Conservation (phyloP, 164 flowering plant genomes). For the Malania oleifera region DNA sequence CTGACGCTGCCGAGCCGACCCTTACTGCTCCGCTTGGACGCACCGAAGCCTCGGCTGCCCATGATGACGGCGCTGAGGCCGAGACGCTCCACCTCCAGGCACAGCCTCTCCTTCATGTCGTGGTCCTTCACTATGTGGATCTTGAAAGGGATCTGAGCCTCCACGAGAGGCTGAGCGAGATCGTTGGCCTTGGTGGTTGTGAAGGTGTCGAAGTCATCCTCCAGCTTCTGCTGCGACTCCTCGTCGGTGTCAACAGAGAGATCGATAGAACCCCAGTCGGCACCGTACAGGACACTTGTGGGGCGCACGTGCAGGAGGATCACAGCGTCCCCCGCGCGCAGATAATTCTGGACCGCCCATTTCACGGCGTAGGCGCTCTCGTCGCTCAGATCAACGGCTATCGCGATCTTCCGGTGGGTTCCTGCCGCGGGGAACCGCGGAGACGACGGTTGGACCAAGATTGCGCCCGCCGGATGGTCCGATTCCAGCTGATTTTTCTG, state of each 20-base stretch:
- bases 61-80: constrained; percentile 49
- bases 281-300: constrained; percentile 63
- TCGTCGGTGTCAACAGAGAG: constrained; percentile 24
- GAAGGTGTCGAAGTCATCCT: constrained; percentile 54
- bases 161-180: constrained; percentile 55
- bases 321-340: constrained; percentile 52
- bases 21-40: constrained; percentile 28
- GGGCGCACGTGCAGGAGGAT: constrained; percentile 52
- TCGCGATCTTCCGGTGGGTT: constrained; percentile 39
- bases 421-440: constrained; percentile 40
- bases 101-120: constrained; percentile 79
- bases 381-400: constrained; percentile 66
- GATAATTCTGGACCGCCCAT: constrained; percentile 66
- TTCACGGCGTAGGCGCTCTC: constrained; percentile 61
- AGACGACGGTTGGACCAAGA: constrained; percentile 46
- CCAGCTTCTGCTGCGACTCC: constrained; percentile 46
- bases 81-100: constrained; percentile 60
- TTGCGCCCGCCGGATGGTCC: constrained; percentile 22
- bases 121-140: constrained; percentile 83
- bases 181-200: constrained; percentile 52
- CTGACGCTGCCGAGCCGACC: constrained; percentile 60
- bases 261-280: constrained; percentile 70
- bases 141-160: constrained; percentile 59
- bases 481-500: constrained; percentile 13
- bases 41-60: constrained; percentile 63